Percentiles rank a stretch among this genome's conserved stretches.
Evolutionary conservation across 805 yeast genomes (phyloP).

Genomic region (Blastobotrys attinorum): DNA sequence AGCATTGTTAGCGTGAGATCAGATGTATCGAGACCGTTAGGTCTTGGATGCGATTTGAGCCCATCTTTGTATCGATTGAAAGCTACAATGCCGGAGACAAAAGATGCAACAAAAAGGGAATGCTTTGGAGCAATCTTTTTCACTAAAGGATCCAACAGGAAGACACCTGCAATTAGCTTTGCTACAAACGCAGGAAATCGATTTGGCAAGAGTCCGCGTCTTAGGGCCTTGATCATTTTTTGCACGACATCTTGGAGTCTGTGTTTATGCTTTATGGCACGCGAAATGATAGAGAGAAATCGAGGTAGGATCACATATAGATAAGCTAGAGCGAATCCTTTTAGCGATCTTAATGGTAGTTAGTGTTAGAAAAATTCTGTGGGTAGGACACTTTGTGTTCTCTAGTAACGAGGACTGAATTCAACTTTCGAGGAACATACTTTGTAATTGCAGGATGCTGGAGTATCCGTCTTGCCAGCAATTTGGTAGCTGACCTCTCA

Average conservation of each 20-base stretch:
- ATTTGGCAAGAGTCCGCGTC: slow-evolving; percentile 8
- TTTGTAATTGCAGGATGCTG: not conserved
- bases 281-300: slow-evolving; percentile 1
- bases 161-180: slow-evolving; percentile 10
- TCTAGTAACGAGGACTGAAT: too few relatives aligned
- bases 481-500: too few relatives aligned
- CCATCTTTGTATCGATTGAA: slow-evolving; percentile 10
- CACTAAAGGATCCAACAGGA: slow-evolving; percentile 8
- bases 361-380: too few relatives aligned
- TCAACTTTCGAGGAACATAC: too few relatives aligned
- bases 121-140: not conserved
- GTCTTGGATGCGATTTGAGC: slow-evolving; percentile 4
- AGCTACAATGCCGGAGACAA: slow-evolving; percentile 7
- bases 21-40: slow-evolving; percentile 10
- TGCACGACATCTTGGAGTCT: slow-evolving; percentile 1
- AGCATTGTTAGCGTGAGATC: slow-evolving; percentile 13
- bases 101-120: slow-evolving; percentile 8
- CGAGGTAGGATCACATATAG: slow-evolving; percentile 12
- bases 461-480: not conserved
- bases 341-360: not conserved
- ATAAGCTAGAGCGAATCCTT: slow-evolving; percentile 13
- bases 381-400: too few relatives aligned
- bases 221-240: slow-evolving; percentile 7
- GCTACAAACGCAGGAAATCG: slow-evolving; percentile 17
- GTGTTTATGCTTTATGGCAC: not conserved